Percentiles rank a stretch among this genome's conserved stretches.
Evolutionary conservation across 208 protist species (phyloP).

Genomic region (Acanthamoeba quina): DNA sequence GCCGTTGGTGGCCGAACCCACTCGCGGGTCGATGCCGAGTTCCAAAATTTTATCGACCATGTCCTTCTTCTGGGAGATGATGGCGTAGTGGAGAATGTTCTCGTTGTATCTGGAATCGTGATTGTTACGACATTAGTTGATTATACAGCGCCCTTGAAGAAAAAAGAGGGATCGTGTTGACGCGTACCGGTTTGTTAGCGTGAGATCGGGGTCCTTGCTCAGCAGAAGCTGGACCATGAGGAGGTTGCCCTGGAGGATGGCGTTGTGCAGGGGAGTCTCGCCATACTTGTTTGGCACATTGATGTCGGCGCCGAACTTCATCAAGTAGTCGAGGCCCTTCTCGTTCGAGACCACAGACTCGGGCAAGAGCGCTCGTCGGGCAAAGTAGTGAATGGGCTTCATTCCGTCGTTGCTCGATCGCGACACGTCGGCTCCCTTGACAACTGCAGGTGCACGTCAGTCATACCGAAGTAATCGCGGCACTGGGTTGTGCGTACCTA

Average conservation of each 20-base stretch:
- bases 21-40: constrained; percentile 22
- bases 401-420: constrained; percentile 27
- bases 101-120: not conserved
- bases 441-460: not conserved
- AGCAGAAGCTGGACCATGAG: constrained; percentile 5
- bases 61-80: not conserved
- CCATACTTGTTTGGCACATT: constrained; percentile 58
- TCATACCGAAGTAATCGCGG: not conserved
- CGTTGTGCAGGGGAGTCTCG: constrained; percentile 34
- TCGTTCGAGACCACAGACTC: constrained; percentile 22
- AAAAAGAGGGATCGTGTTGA: not conserved
- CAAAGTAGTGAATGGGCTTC: constrained; percentile 56
- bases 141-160: not conserved
- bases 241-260: not conserved
- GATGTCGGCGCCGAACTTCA: constrained; percentile 35
- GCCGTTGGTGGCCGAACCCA: not conserved
- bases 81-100: constrained; percentile 42
- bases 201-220: not conserved
- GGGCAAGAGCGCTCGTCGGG: not conserved
- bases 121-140: not conserved
- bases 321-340: constrained; percentile 19
- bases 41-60: constrained; percentile 61
- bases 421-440: constrained; percentile 40
- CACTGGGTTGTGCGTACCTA: not conserved
- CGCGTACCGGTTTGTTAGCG: not conserved